A percentile compares a stretch with the other conserved stretches of the same genome.
Evolutionary conservation across 169 alveolate species (phyloP).

Genomic region (Plasmodium malariae): DNA sequence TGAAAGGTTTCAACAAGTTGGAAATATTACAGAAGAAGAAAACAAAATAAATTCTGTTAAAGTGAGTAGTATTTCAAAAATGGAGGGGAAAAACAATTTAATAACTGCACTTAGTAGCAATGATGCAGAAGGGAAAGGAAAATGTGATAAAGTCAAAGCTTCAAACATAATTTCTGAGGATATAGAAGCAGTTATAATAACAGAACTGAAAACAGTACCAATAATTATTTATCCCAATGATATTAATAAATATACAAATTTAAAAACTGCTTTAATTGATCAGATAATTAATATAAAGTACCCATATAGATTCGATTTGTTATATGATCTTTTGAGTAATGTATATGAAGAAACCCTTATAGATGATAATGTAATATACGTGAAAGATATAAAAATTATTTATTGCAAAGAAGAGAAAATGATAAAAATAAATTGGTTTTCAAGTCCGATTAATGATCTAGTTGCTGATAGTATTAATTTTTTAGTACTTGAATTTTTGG

Average conservation of each 20-base stretch:
- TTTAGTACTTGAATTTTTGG: conserved; percentile 79
- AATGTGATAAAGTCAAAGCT: no score
- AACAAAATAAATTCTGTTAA: conserved; percentile 5
- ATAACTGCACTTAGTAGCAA: neutral
- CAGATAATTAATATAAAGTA: conserved; percentile 80
- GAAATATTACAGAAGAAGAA: neutral
- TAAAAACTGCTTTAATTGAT: conserved; percentile 78
- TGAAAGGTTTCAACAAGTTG: neutral
- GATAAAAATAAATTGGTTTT: conserved; percentile 63
- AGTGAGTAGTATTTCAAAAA: neutral
- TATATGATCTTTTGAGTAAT: conserved; percentile 66
- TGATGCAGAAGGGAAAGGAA: neutral
- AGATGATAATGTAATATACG: conserved; percentile 63
- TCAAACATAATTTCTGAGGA: conserved; percentile 10
- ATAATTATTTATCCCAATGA: conserved; percentile 80
- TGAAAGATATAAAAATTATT: conserved; percentile 44
- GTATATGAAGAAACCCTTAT: conserved; percentile 79
- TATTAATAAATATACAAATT: conserved; percentile 76
- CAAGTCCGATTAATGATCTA: conserved; percentile 85
- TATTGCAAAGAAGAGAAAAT: conserved; percentile 34
- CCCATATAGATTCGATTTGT: conserved; percentile 74
- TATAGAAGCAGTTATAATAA: conserved; percentile 76
- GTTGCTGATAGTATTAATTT: conserved; percentile 86
- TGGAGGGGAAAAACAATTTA: neutral
- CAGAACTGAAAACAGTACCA: conserved; percentile 65